Base-by-base conservation (phyloP, 2,329 filamentous ascomycete species). In the Colletotrichum tamarilloi region DNA sequence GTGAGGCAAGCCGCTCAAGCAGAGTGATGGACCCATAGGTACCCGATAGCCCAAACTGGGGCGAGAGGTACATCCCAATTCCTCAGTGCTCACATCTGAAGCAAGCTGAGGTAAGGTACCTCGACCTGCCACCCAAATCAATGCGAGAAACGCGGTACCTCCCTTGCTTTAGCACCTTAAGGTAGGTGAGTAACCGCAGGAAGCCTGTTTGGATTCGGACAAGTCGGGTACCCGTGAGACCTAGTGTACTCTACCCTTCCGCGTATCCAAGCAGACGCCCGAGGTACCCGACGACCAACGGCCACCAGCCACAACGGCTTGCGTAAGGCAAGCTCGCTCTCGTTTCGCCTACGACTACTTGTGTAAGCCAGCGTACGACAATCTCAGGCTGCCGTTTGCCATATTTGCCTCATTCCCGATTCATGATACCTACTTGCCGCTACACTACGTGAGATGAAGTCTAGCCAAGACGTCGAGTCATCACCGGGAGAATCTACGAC, bases 271-370 rank as follows among this genome's bases (percentile, higher is more conserved):
- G 38, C 30, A 24, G 14, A 24, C 14, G 35, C 16, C 58, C 24
- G 35, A 62, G 24, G 58, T 28, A 46, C 35, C 58, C 57, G 57
- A n/a, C 26, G 28, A 24, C 62, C 22, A 35, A 55, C 32, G 22
- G 7, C 35, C 38, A 42, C 78, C 77, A 81, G 81, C 81, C 80
- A 81, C 80, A 79, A 63, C 76, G 74, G 77, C 76, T 81, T 82
- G 81, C 81, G 81, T 82, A 80, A 81, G 76, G 72, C 67, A 49
- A 49, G 64, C 53, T 19, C 55, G 26, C 55, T 58, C 42, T 58
- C 30, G 62, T 56, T 19, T 58, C 38, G 63, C 53, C 9, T 67
- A 32, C 26, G 55, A 28, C 22, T 12, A 24, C 26, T 35, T 67
- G 42, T 52, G 66, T 22, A n/a, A 35, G 46, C 49, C 22, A 28